Base-by-base conservation (phyloP, 208 protist species). In the Wallacemonas rigidus region DNA sequence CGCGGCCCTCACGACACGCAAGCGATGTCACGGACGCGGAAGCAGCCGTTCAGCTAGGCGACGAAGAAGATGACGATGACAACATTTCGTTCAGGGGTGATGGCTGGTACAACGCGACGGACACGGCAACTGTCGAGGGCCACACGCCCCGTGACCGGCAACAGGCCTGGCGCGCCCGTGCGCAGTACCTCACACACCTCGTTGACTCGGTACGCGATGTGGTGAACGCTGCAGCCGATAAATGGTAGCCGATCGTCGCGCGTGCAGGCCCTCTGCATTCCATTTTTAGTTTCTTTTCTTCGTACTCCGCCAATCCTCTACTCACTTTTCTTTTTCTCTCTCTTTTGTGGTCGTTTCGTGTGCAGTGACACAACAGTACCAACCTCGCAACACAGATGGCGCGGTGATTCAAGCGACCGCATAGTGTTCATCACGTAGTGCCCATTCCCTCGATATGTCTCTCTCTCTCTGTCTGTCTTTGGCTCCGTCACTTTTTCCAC, bases 201-300 rank as follows among this genome's bases (percentile, higher is more conserved):
- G 70, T 79, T 1, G 74, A 75, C 56, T 45, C 73, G 3, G 35
- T 82, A 41, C 26, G 64, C 4, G 69, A 69, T 26, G 74, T 79
- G 40, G 76, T 82, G 74, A 54, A 40, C 36, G 38, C 48, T 8
- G 48, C n/a, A 12, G 36, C 9, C 8, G 50, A 45, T 6, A 65
- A 8, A n/a, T 74, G 54, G 47, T 76, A 57, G 48, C 26, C 26
- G 26, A 26, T 26, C 26, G 26, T 26, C 26, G 26, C 26, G 26
- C 26, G 26, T 26, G 26, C 26, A 26, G 26, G 26, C 26, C 26
- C 26, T 26, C 26, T 26, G 26, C 26, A 26, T 26, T 26, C 26
- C 26, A 26, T 26, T 26, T 26, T 26, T 26, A 26, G 26, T 26
- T 26, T 26, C 26, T 26, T 26, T 26, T 26, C 26, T 26, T 26